Base-by-base conservation (phyloP, 495 filamentous ascomycete genomes). In the Penicillium robsamsonii region DNA sequence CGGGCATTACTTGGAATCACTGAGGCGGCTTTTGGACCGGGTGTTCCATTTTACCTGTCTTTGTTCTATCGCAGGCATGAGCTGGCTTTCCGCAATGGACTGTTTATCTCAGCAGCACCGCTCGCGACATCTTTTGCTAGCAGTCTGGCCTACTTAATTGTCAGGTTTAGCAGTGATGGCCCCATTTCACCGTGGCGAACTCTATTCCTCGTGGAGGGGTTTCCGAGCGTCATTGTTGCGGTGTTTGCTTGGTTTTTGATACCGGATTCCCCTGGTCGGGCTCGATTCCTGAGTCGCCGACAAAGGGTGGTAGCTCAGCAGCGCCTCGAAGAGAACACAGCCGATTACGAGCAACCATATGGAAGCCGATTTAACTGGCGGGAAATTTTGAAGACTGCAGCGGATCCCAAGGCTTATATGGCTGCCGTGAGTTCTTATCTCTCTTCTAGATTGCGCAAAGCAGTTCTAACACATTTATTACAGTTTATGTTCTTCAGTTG, bases 91-190 rank as follows among this genome's bases (percentile, higher is more conserved):
- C 74, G 84, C 24, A 83, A 78, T 40, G 84, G 82, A 25, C 68
- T 86, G 2, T 84, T 85, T 66, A 81, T 87, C 58, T 84, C 83
- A 5, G 84, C 84, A 0, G 84, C 84, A 5, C 84, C 84, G 0
- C 60, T 87, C 33, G 84, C 84, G 18, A 83, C 79, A 5, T 87
- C 85, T 7, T 92, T 92, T 62, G 87, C 87, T 11, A 87, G 88
- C 6, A 77, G 73, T 57, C 70, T 87, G 10, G 84, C 84, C 17
- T 87, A 81, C 79, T 46, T 77, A 31, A 84, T 86, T 44, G 77
- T 81, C 52, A 79, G 72, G 46, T 41, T 77, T 56, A 73, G 80
- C 66, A 71, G 58, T 46, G 56, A 69, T 45, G 77, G 69, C 12
- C 81, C 75, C 5, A 81, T 85, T 51, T 79, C 83, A 5, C 76